Percentiles rank a stretch among this genome's conserved stretches.
Conservation (phyloP, 2,329 filamentous ascomycete genomes). For the Aspergillus versicolor region DNA sequence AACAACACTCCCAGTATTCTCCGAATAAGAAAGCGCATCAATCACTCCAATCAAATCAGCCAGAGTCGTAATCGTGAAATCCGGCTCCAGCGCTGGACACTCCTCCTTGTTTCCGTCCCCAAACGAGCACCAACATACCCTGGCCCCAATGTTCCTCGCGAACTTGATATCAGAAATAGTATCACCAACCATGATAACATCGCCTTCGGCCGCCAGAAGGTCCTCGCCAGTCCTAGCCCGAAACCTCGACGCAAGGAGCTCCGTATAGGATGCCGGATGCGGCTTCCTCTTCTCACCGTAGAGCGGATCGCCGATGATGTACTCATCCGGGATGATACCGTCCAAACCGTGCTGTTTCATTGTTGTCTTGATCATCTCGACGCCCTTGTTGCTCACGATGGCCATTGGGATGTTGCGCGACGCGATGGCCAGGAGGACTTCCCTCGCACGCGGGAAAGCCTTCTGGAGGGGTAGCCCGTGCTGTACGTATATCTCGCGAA, state of each 20-base stretch:
- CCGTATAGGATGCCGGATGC: constrained; percentile 12
- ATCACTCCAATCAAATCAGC: neutral
- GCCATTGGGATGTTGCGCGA: constrained; percentile 16
- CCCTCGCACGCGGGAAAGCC: constrained; percentile 18
- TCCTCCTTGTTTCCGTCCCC: constrained; percentile 15
- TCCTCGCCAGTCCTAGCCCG: constrained; percentile 6
- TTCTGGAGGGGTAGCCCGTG: constrained; percentile 22
- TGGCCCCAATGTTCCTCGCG: constrained; percentile 14
- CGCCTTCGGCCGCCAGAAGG: neutral
- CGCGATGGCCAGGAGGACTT: constrained; percentile 14
- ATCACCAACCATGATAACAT: constrained; percentile 16
- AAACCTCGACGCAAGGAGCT: constrained; percentile 17
- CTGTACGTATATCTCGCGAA: constrained; percentile 21
- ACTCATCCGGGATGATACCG: constrained; percentile 2
- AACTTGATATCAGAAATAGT: constrained; percentile 17
- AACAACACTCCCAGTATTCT: no score
- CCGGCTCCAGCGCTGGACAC: constrained; percentile 10
- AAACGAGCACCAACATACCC: constrained; percentile 18
- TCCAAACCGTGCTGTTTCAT: neutral
- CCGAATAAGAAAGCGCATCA: neutral
- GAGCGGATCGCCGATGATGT: constrained; percentile 16
- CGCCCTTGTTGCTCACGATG: constrained; percentile 27
- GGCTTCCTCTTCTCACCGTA: constrained; percentile 12
- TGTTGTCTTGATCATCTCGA: constrained; percentile 8
- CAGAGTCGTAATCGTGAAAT: constrained; percentile 9